Percentiles rank a stretch among this genome's conserved stretches.
Conservation (phyloP, 768 basidiomycete genomes). For the Boletus pseudopeckii region DNA sequence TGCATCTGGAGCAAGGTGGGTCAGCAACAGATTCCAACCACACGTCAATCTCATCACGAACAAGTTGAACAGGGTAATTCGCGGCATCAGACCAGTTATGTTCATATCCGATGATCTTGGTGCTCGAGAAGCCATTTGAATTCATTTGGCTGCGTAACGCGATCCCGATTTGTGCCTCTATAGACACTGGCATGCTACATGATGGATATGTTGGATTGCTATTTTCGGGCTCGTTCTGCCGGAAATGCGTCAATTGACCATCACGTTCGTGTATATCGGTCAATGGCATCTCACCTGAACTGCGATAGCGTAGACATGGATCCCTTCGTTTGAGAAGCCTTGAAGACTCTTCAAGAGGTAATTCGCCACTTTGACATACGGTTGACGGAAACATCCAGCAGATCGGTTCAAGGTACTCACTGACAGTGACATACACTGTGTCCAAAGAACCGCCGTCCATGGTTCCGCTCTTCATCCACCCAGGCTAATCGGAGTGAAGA, state of each 20-base stretch:
- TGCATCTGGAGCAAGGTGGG: slow-evolving; percentile 43
- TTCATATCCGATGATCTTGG: slow-evolving; percentile 65
- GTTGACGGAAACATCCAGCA: neutral
- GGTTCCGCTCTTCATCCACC: slow-evolving; percentile 72
- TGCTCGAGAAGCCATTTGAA: slow-evolving; percentile 53
- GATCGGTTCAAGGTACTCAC: slow-evolving; percentile 35
- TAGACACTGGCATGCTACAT: slow-evolving; percentile 47
- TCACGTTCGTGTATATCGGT: neutral
- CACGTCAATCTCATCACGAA: slow-evolving; percentile 19
- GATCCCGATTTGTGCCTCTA: slow-evolving; percentile 58
- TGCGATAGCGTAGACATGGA: slow-evolving; percentile 58
- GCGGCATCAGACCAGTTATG: slow-evolving; percentile 74
- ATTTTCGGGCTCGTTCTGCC: slow-evolving; percentile 52
- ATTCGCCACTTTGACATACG: slow-evolving; percentile 49
- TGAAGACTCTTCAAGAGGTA: slow-evolving; percentile 73
- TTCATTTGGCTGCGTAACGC: slow-evolving; percentile 57
- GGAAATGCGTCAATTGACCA: neutral
- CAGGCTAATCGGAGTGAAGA: slow-evolving; percentile 45
- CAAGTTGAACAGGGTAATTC: slow-evolving; percentile 57
- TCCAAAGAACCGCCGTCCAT: slow-evolving; percentile 66
- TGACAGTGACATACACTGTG: slow-evolving; percentile 44
- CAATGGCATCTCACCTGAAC: slow-evolving; percentile 39
- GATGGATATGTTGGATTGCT: slow-evolving; percentile 69
- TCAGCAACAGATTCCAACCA: neutral
- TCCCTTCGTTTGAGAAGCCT: slow-evolving; percentile 60